Evolutionary conservation across 2,329 filamentous ascomycete genomes (phyloP).

Genomic region (Fusarium sp.): DNA sequence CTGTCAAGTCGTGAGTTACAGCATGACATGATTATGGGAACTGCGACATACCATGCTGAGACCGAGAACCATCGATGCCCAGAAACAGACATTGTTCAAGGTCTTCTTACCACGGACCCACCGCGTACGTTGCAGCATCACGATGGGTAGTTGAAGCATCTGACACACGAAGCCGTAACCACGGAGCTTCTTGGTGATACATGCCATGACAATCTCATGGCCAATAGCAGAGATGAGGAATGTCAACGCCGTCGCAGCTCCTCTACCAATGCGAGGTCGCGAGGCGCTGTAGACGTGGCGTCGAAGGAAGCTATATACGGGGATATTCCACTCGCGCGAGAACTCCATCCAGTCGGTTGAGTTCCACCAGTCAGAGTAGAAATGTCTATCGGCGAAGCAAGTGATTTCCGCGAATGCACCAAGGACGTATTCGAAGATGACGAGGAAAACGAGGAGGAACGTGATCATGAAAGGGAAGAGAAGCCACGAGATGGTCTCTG

Average conservation of each 20-base stretch:
- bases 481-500: slow-evolving; percentile 88
- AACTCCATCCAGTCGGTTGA: slow-evolving; percentile 94
- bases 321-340: slow-evolving; percentile 96
- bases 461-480: slow-evolving; percentile 98
- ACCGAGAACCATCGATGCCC: slow-evolving; percentile 90
- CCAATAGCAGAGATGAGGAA: slow-evolving; percentile 89
- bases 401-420: slow-evolving; percentile 96
- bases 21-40: background rate
- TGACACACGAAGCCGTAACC: slow-evolving; percentile 94
- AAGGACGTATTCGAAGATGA: slow-evolving; percentile 97
- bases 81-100: slow-evolving; percentile 89
- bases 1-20: slow-evolving; percentile 43
- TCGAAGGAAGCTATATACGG: slow-evolving; percentile 93
- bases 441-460: slow-evolving; percentile 93
- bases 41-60: slow-evolving; percentile 73
- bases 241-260: slow-evolving; percentile 84
- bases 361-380: slow-evolving; percentile 84
- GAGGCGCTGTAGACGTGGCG: slow-evolving; percentile 92
- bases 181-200: slow-evolving; percentile 94
- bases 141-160: slow-evolving; percentile 96
- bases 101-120: slow-evolving; percentile 78
- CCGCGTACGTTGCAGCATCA: slow-evolving; percentile 84
- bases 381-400: slow-evolving; percentile 90
- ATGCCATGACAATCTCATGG: slow-evolving; percentile 96
- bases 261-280: slow-evolving; percentile 76